phyloP scores from a whole-genome alignment of 2,329 filamentous ascomycete genomes.

The Fusarium denticulatum region DNA sequence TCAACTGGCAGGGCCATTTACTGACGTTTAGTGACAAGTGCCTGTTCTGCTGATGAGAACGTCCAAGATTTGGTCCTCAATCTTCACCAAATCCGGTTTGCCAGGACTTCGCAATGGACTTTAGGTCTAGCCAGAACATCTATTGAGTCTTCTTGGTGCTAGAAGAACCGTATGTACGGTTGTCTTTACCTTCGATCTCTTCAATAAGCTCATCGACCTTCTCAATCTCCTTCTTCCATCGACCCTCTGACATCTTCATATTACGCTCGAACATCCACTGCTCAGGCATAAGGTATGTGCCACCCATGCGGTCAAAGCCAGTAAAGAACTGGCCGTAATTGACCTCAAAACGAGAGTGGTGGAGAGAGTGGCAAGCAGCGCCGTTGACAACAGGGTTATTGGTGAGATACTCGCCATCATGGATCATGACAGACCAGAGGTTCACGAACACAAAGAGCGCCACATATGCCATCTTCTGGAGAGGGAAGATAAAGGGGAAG shows the following conservation, averaged over 20 bases:
- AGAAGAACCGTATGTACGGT: slow-evolving; percentile 56
- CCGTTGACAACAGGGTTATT: slow-evolving; percentile 94
- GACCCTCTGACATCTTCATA: slow-evolving; percentile 82
- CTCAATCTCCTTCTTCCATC: slow-evolving; percentile 79
- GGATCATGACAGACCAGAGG: slow-evolving; percentile 95
- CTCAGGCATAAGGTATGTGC: slow-evolving; percentile 87
- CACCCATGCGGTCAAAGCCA: slow-evolving; percentile 87
- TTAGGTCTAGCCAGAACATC: background rate
- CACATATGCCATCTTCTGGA: slow-evolving; percentile 91
- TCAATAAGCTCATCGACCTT: slow-evolving; percentile 72
- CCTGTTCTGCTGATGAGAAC: background rate
- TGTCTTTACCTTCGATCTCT: slow-evolving; percentile 71
- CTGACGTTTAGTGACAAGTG: background rate
- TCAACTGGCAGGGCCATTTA: background rate
- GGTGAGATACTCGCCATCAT: slow-evolving; percentile 94
- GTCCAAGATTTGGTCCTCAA: background rate
- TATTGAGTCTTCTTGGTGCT: slow-evolving; percentile 57
- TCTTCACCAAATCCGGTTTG: background rate
- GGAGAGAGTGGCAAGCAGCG: slow-evolving; percentile 84
- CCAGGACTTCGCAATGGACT: background rate
- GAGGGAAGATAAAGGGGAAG: slow-evolving; percentile 90
- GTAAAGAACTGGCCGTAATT: slow-evolving; percentile 97
- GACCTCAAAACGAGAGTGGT: slow-evolving; percentile 69
- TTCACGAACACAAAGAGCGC: slow-evolving; percentile 91
- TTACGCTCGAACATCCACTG: slow-evolving; percentile 85